Evolutionary conservation across 257 asterid genomes (phyloP).

Genomic region (Agastache rugosa): DNA sequence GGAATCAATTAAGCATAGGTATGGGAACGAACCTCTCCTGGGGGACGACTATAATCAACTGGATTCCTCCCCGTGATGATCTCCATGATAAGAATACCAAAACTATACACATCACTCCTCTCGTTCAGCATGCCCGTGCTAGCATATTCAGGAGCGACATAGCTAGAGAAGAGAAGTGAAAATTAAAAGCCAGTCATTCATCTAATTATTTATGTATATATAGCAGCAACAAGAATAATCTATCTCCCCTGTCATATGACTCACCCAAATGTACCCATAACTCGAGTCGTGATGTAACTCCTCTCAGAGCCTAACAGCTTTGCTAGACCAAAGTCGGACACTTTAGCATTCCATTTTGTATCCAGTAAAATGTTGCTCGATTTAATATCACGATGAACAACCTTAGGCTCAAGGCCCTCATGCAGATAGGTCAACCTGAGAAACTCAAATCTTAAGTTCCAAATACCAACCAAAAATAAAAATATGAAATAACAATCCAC

Average conservation of each 20-base stretch:
- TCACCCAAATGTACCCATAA: conserved; percentile 99
- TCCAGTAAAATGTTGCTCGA: conserved; percentile 90
- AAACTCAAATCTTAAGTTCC: conserved; percentile 28
- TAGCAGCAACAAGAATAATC: background rate
- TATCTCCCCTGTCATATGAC: conserved; percentile 20
- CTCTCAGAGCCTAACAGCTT: conserved; percentile 84
- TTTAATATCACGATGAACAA: conserved; percentile 92
- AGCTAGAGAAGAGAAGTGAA: conserved; percentile 53
- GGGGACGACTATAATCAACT: conserved; percentile 86
- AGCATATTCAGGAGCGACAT: conserved; percentile 95
- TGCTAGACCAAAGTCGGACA: conserved; percentile 92
- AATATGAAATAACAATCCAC: background rate
- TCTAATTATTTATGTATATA: background rate
- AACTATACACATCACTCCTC: conserved; percentile 89
- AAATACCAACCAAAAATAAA: background rate
- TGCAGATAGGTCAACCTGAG: conserved; percentile 85
- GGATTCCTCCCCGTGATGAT: conserved; percentile 84
- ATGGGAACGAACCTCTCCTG: conserved; percentile 72
- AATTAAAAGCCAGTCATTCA: conserved; percentile 6
- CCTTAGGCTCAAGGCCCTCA: conserved; percentile 95
- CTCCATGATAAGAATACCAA: conserved; percentile 96
- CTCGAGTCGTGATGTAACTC: conserved; percentile 87
- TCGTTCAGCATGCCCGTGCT: conserved; percentile 97
- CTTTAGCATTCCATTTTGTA: conserved; percentile 78
- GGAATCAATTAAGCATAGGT: conserved; percentile 6